phyloP scores from a whole-genome alignment of 495 filamentous ascomycete genomes.

The Aspergillus mulundensis region DNA sequence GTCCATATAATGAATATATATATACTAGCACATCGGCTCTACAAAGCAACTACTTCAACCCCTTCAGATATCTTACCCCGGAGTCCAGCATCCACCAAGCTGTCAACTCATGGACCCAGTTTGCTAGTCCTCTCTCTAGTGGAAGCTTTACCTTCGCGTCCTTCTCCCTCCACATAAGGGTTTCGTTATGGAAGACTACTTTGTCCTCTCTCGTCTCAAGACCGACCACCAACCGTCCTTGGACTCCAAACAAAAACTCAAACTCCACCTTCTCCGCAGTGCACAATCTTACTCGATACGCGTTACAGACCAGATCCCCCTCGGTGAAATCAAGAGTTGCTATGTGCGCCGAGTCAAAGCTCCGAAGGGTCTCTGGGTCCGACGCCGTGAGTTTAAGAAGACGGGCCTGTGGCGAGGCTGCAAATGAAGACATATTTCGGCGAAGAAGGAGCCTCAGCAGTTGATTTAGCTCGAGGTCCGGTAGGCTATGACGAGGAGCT shows the following conservation, averaged over 20 bases:
- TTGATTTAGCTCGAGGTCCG: conserved; percentile 7
- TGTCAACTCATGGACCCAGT: conserved; percentile 35
- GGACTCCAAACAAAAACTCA: conserved; percentile 26
- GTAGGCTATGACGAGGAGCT: conserved; percentile 21
- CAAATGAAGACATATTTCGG: conserved; percentile 34
- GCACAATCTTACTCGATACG: conserved; percentile 28
- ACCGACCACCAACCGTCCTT: conserved; percentile 29
- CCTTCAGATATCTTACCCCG: conserved; percentile 31
- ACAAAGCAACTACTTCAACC: conserved; percentile 14
- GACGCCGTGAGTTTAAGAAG: conserved; percentile 18
- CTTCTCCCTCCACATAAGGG: conserved; percentile 31
- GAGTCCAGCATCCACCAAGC: conserved; percentile 41
- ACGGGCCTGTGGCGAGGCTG: conserved; percentile 29
- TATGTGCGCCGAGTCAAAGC: conserved; percentile 27
- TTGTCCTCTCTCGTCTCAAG: conserved; percentile 16
- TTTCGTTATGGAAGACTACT: conserved; percentile 31
- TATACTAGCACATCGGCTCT: neutral
- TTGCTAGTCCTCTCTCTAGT: conserved; percentile 24
- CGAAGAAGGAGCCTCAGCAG: conserved; percentile 30
- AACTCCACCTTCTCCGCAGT: conserved; percentile 30
- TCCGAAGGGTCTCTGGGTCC: conserved; percentile 1
- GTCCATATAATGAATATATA: neutral
- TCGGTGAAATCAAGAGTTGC: conserved; percentile 24
- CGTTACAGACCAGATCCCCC: conserved; percentile 33
- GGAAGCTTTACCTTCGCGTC: conserved; percentile 23